Conservation (phyloP, 2,329 filamentous ascomycete species). For the Neopestalotiopsis clavispora region DNA sequence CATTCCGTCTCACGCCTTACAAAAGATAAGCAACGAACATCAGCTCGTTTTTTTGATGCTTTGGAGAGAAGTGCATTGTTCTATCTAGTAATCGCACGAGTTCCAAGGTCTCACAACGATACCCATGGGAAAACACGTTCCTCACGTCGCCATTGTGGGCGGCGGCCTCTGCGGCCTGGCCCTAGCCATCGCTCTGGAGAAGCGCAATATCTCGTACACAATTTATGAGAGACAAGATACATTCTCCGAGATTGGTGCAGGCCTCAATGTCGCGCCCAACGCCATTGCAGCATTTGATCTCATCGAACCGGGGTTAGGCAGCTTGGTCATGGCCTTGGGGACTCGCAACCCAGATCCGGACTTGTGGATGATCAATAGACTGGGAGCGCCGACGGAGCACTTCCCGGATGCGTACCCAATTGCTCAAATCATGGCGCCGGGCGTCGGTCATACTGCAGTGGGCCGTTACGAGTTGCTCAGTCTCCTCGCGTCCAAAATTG, state of each 20-base stretch:
- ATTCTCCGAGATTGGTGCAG: slow-evolving; percentile 13
- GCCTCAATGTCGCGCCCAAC: slow-evolving; percentile 12
- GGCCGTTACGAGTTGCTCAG: slow-evolving; percentile 8
- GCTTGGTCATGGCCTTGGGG: slow-evolving; percentile 2
- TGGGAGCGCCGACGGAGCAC: slow-evolving; percentile 7
- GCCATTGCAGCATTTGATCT: slow-evolving; percentile 12
- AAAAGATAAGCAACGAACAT: neutral
- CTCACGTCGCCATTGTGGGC: slow-evolving; percentile 13
- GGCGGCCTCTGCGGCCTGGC: slow-evolving; percentile 14
- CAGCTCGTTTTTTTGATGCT: neutral
- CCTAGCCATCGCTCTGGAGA: slow-evolving; percentile 9
- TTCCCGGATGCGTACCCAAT: slow-evolving; percentile 8
- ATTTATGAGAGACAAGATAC: slow-evolving; percentile 11
- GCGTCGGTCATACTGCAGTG: slow-evolving; percentile 6
- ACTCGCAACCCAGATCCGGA: slow-evolving; percentile 10
- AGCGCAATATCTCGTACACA: slow-evolving; percentile 9
- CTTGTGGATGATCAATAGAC: slow-evolving; percentile 13
- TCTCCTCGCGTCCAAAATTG: slow-evolving; percentile 12
- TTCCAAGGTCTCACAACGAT: neutral
- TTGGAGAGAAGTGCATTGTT: too few relatives aligned
- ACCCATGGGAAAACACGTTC: neutral
- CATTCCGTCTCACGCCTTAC: neutral
- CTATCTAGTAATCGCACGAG: too few relatives aligned
- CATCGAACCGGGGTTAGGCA: slow-evolving; percentile 6
- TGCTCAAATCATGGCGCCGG: slow-evolving; percentile 1